Percentiles rank a stretch among this genome's conserved stretches.
Conservation (phyloP, 2,329 filamentous ascomycete genomes). For the Chaetomium olivaceum region DNA sequence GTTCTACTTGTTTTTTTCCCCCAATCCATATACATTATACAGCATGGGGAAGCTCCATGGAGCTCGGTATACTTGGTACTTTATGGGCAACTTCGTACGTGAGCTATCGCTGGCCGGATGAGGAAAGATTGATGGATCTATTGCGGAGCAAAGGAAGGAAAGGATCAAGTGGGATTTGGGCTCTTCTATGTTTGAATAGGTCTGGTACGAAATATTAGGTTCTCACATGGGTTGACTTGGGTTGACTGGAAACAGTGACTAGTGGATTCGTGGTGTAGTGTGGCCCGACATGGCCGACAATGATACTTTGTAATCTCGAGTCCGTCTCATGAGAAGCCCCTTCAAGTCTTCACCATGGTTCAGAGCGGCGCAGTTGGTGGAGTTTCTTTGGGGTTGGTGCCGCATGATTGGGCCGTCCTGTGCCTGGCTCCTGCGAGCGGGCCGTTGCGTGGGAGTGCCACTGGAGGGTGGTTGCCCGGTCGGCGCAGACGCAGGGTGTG, state of each 20-base stretch:
- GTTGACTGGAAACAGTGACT: no score
- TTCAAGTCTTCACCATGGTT: not conserved
- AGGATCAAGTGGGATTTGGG: not conserved
- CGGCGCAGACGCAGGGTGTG: slow-evolving; percentile 9
- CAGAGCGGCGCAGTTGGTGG: not conserved
- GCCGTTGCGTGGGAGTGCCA: not conserved
- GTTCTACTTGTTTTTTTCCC: not conserved
- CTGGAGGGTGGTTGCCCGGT: slow-evolving; percentile 16
- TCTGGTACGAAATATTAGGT: not conserved
- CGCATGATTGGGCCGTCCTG: not conserved
- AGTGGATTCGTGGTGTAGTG: no score
- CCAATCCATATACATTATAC: not conserved
- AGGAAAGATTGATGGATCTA: not conserved
- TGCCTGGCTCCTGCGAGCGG: not conserved
- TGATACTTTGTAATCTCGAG: not conserved
- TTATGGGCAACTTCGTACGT: not conserved
- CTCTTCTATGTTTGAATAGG: slow-evolving; percentile 1
- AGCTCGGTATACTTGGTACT: not conserved
- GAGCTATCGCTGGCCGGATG: not conserved
- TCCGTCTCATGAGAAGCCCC: not conserved
- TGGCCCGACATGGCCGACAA: not conserved
- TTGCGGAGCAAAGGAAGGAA: not conserved
- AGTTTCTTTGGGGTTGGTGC: not conserved
- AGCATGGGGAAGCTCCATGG: not conserved
- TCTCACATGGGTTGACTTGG: no score